Conservation (phyloP, 2,329 filamentous ascomycete species). For the Phialophora verrucosa region DNA sequence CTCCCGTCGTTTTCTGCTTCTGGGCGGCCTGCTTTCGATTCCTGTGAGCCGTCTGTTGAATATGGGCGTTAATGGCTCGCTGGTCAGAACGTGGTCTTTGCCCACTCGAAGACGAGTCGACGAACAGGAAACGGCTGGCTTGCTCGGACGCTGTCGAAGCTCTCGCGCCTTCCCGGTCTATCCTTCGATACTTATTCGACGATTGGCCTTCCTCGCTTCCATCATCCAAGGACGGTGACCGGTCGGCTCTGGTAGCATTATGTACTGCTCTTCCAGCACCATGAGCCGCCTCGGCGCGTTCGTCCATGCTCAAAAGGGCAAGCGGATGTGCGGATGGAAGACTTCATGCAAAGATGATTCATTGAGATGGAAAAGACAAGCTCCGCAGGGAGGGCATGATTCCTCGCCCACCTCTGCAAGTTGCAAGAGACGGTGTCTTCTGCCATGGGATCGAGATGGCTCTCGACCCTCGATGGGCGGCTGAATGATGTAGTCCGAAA, state of each 20-base stretch:
- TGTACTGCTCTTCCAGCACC: constrained; percentile 4
- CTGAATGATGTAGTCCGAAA: constrained; percentile 10
- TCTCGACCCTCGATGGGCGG: constrained; percentile 10
- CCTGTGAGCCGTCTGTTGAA: constrained; percentile 26
- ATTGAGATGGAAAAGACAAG: constrained; percentile 14
- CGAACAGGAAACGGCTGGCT: constrained; percentile 25
- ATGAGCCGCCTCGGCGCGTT: constrained; percentile 13
- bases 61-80: constrained; percentile 29
- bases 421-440: not conserved
- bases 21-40: constrained; percentile 23
- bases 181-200: constrained; percentile 25
- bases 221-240: constrained; percentile 13
- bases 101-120: constrained; percentile 25
- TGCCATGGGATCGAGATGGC: not conserved
- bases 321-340: constrained; percentile 7
- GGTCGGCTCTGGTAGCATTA: constrained; percentile 11
- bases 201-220: constrained; percentile 12
- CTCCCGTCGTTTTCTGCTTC: constrained; percentile 15
- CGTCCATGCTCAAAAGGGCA: constrained; percentile 30
- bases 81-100: constrained; percentile 28
- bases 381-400: constrained; percentile 14
- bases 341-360: constrained; percentile 22
- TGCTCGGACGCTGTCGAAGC: constrained; percentile 14
- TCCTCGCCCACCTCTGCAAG: constrained; percentile 13
- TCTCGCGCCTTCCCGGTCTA: constrained; percentile 23